Evolutionary conservation across 2,329 filamentous ascomycete genomes (phyloP).

Genomic region (Ilyonectria robusta): DNA sequence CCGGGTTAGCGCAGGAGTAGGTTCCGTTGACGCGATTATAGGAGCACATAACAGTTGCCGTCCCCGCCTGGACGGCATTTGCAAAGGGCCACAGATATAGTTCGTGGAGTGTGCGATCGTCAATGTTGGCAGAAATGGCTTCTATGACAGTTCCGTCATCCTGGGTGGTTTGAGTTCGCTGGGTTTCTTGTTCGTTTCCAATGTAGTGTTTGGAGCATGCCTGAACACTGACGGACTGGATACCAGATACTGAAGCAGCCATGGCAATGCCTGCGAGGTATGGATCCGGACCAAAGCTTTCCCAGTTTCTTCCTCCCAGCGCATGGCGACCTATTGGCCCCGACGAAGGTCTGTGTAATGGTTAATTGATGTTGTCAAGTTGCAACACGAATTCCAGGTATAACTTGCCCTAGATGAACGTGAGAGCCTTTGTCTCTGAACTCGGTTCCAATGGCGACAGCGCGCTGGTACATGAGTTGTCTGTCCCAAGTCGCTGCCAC

Average conservation of each 20-base stretch:
- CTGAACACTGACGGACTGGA: constrained; percentile 78
- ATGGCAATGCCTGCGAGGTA: constrained; percentile 75
- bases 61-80: constrained; percentile 48
- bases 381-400: neutral
- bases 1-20: constrained; percentile 14
- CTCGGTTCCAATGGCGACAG: constrained; percentile 2
- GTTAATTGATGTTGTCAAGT: neutral
- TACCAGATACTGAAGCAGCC: constrained; percentile 76
- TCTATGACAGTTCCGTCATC: constrained; percentile 15
- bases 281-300: constrained; percentile 76
- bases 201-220: constrained; percentile 69
- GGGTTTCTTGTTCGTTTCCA: constrained; percentile 50
- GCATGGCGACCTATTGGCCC: constrained; percentile 57
- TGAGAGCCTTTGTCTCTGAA: constrained; percentile 11
- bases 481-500: constrained; percentile 13
- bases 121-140: constrained; percentile 40
- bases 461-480: constrained; percentile 9
- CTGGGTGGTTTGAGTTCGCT: constrained; percentile 53
- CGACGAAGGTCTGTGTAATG: neutral
- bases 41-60: constrained; percentile 49
- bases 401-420: neutral
- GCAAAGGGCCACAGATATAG: constrained; percentile 46
- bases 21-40: constrained; percentile 39
- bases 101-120: constrained; percentile 47
- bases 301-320: constrained; percentile 68